These are phyloP conservation scores for Alternaria sp. DNA, from an alignment of 2,329 filamentous ascomycete species.

Conservation along the genomic window DNA sequence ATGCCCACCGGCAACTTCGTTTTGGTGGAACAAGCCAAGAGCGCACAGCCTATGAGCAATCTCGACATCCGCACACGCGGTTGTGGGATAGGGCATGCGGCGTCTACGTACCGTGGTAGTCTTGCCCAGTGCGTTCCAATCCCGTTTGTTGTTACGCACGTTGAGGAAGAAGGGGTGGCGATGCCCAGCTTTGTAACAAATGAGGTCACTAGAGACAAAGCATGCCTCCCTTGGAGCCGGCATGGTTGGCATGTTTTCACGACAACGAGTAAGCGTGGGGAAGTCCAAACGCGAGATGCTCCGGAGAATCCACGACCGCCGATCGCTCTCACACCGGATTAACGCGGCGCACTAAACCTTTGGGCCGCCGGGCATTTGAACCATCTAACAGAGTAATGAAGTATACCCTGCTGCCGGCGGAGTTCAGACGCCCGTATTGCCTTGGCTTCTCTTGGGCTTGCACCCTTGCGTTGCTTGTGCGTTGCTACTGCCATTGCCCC, in stretches of 20 bases:
- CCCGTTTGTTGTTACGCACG: conserved; percentile 21
- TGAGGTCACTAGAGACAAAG: neutral
- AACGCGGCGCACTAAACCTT: conserved; percentile 21
- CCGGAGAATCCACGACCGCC: conserved; percentile 19
- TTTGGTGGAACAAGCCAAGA: conserved; percentile 21
- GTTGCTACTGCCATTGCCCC: conserved; percentile 32
- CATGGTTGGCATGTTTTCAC: conserved; percentile 8
- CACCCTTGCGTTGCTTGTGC: conserved; percentile 48
- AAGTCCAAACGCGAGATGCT: conserved; percentile 22
- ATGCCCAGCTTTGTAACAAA: neutral
- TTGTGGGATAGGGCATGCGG: conserved; percentile 8
- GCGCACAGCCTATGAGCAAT: conserved; percentile 17
- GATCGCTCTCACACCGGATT: conserved; percentile 23
- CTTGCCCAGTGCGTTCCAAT: conserved; percentile 9
- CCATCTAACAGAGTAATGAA: conserved; percentile 28
- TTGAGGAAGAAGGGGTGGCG: conserved; percentile 8
- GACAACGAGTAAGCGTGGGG: conserved; percentile 14
- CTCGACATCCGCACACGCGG: conserved; percentile 12
- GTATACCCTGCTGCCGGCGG: conserved; percentile 35
- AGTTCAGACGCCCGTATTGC: conserved; percentile 35
- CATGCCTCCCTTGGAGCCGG: neutral
- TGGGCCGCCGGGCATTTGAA: conserved; percentile 34
- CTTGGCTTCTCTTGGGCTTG: conserved; percentile 44
- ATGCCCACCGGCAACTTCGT: conserved; percentile 2
- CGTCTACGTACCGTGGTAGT: conserved; percentile 20